Evolutionary conservation across 805 yeast genomes (phyloP).

Genomic region (Yarrowia bubula): DNA sequence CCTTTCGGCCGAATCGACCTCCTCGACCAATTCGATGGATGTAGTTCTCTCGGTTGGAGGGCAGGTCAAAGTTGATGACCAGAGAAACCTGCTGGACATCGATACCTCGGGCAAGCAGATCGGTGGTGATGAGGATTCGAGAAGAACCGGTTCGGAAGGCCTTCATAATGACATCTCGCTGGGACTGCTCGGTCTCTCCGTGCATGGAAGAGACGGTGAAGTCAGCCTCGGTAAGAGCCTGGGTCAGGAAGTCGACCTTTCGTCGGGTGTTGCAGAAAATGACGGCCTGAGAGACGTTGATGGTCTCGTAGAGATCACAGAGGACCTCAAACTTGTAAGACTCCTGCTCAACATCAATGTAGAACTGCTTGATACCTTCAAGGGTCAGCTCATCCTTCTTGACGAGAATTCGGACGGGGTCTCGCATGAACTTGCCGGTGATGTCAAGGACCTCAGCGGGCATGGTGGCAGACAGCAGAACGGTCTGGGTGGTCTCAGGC

Average conservation of each 20-base stretch:
- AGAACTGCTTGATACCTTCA: constrained; percentile 92
- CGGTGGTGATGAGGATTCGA: constrained; percentile 92
- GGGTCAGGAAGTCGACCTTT: constrained; percentile 89
- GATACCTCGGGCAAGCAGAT: constrained; percentile 96
- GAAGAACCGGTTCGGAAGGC: constrained; percentile 94
- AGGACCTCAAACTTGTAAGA: constrained; percentile 92
- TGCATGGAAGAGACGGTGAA: constrained; percentile 96
- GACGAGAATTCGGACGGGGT: constrained; percentile 91
- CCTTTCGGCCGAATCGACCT: constrained; percentile 98
- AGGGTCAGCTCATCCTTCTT: constrained; percentile 91
- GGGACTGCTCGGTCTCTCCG: constrained; percentile 94
- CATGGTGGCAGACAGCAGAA: constrained; percentile 91
- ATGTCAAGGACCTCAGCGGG: constrained; percentile 88
- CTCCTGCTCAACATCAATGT: constrained; percentile 86
- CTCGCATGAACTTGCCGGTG: constrained; percentile 85
- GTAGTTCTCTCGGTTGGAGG: constrained; percentile 86
- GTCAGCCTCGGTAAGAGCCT: constrained; percentile 70
- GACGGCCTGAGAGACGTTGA: constrained; percentile 95
- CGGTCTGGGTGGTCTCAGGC: constrained; percentile 87
- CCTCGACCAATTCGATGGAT: constrained; percentile 98
- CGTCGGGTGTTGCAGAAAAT: constrained; percentile 96
- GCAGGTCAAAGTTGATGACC: constrained; percentile 92
- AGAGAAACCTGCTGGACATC: constrained; percentile 97
- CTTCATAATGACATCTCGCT: constrained; percentile 90
- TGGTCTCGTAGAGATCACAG: constrained; percentile 90